Evolutionary conservation across 2,329 filamentous ascomycete species (phyloP).

Genomic region (Aspergillus japonicus): DNA sequence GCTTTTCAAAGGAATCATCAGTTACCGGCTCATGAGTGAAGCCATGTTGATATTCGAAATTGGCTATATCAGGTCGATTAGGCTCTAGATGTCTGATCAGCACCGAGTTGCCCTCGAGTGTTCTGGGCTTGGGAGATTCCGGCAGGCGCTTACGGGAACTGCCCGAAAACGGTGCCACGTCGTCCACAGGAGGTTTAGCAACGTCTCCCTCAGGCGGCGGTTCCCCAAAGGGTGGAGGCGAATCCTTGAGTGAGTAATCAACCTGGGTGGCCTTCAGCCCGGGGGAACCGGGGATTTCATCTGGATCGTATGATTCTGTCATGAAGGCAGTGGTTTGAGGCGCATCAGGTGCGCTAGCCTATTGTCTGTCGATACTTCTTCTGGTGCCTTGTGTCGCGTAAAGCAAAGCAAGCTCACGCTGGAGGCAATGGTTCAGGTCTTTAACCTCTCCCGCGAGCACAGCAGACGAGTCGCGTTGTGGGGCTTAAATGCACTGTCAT

Average conservation of each 20-base stretch:
- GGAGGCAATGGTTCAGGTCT: not conserved
- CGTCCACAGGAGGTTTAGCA: slow-evolving; percentile 24
- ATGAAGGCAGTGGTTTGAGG: slow-evolving; percentile 31
- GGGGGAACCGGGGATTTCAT: slow-evolving; percentile 41
- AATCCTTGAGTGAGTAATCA: slow-evolving; percentile 32
- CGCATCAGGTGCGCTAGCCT: slow-evolving; percentile 29
- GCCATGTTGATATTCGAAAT: slow-evolving; percentile 53
- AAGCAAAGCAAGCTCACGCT: not conserved
- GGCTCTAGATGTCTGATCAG: slow-evolving; percentile 65
- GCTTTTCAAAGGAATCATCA: slow-evolving; percentile 5
- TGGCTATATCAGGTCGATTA: slow-evolving; percentile 65
- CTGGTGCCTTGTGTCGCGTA: not conserved
- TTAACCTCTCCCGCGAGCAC: not conserved
- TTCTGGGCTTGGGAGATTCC: slow-evolving; percentile 33
- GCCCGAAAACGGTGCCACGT: slow-evolving; percentile 30
- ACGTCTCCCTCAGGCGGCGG: slow-evolving; percentile 21
- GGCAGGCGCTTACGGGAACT: slow-evolving; percentile 37
- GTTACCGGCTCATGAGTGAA: slow-evolving; percentile 35
- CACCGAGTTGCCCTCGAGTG: slow-evolving; percentile 60
- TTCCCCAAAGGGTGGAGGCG: slow-evolving; percentile 37
- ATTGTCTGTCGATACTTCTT: not conserved
- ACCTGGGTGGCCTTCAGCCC: slow-evolving; percentile 31
- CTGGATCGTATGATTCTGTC: slow-evolving; percentile 43
- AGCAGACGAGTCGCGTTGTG: not conserved
- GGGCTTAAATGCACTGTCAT: not conserved